Conservation (phyloP, 805 yeast genomes). For the Sugiyamaella smithiae region DNA sequence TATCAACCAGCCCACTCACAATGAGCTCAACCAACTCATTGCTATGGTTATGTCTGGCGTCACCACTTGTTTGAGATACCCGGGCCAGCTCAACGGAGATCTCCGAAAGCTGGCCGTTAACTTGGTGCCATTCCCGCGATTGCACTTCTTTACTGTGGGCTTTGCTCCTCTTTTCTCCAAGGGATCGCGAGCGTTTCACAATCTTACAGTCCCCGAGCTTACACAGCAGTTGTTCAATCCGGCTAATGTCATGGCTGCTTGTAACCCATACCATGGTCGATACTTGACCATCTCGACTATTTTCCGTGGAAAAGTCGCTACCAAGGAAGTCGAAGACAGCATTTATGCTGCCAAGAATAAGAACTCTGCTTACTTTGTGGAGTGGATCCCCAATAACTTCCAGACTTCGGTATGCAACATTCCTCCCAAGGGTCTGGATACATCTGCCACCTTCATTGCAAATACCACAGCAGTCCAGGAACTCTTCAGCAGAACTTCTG, state of each 20-base stretch:
- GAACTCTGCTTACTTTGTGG: conserved; percentile 80
- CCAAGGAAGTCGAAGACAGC: conserved; percentile 92
- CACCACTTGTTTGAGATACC: conserved; percentile 90
- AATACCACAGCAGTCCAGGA: conserved; percentile 94
- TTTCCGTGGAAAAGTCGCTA: conserved; percentile 91
- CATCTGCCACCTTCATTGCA: conserved; percentile 92
- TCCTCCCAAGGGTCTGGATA: conserved; percentile 80
- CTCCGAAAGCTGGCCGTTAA: conserved; percentile 91
- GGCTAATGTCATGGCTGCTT: conserved; percentile 93
- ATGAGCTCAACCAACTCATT: conserved; percentile 78
- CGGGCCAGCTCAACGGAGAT: conserved; percentile 93
- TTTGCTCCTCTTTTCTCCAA: conserved; percentile 87
- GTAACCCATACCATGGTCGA: conserved; percentile 89
- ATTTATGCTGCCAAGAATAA: conserved; percentile 83
- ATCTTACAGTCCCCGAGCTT: conserved; percentile 85
- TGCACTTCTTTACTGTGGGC: conserved; percentile 95
- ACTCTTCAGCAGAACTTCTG: conserved; percentile 84
- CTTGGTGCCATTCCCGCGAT: conserved; percentile 93
- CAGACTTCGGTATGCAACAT: conserved; percentile 94
- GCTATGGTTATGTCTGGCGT: conserved; percentile 95
- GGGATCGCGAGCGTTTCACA: conserved; percentile 79
- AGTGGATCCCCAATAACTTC: conserved; percentile 96
- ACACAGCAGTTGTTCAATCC: conserved; percentile 95
- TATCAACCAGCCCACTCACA: conserved; percentile 73
- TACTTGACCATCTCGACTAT: conserved; percentile 92